Evolutionary conservation across 768 basidiomycete species (phyloP).

Genomic region (Pisolithus microcarpus): DNA sequence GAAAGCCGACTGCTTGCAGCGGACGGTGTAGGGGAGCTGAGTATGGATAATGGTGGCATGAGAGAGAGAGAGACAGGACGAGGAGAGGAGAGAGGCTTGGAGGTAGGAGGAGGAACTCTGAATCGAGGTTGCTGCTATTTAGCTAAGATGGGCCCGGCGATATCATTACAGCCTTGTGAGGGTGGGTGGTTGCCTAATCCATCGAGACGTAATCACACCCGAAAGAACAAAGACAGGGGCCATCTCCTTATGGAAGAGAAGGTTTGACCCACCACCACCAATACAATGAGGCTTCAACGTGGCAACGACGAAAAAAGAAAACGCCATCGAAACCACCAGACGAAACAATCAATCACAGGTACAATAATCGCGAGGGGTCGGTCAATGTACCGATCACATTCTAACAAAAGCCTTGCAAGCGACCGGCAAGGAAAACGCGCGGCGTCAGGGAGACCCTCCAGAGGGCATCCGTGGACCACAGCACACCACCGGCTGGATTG

Average conservation of each 20-base stretch:
- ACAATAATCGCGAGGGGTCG: constrained; percentile 7
- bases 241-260: constrained; percentile 12
- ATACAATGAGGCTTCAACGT: constrained; percentile 19
- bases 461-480: too few relatives aligned
- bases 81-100: constrained; percentile 8
- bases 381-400: not conserved
- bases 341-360: not conserved
- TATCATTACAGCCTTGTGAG: constrained; percentile 19
- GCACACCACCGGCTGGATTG: too few relatives aligned
- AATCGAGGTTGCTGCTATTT: constrained; percentile 20
- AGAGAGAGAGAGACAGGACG: constrained; percentile 7
- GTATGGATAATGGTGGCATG: constrained; percentile 25
- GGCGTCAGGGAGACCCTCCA: not conserved
- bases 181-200: constrained; percentile 27
- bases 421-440: not conserved
- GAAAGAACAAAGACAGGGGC: constrained; percentile 14
- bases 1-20: constrained; percentile 32
- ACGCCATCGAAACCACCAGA: not conserved
- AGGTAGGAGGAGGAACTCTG: constrained; percentile 5
- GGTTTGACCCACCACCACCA: not conserved
- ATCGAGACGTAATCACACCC: constrained; percentile 27
- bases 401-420: too few relatives aligned
- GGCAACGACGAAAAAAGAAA: constrained; percentile 5
- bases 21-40: constrained; percentile 27
- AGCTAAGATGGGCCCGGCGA: constrained; percentile 23